Base-by-base conservation (phyloP, 495 filamentous ascomycete species). In the Talaromyces trachyspermus region DNA sequence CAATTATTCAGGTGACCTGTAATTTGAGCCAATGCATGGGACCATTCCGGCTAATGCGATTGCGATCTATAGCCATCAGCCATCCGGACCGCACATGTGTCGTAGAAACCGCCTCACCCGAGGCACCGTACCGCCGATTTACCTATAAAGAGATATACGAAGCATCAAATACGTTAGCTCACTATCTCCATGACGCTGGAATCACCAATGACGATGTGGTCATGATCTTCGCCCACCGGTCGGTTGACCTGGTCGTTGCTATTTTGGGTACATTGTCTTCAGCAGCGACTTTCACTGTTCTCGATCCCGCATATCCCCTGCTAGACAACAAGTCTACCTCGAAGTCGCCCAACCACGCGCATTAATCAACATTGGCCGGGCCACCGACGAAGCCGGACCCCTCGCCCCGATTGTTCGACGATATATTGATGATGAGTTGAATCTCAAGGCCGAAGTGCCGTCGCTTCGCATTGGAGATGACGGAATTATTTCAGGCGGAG, bases 281-380 rank as follows among this genome's bases (percentile, higher is more conserved):
- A 25, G 69, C 69, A 50, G 70, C 69, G 15, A 70, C 65, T 6
- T 64, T 73, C 54, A 65, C 61, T 10, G 88, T 96, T 30, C 80
- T 96, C 37, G 90, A 96, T 54, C 90, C 90, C 2, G 76, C 80
- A 12, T 96, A 98, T 59, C 92, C 92, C 84, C 87, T 1, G 85
- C 85, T 37, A 69, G 92, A 38, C 92, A 98, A 60, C 84, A 85
- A 53, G 86, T 95, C 56, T 95, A 92, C 55, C 78, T 97, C 25
- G 87, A 95, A 52, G 90, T 96, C 20, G 85, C 91, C 25, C 76
- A 81, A 49, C 91, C 91, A 8, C 72, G 81, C 32, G 86, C 85
- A 17, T 68, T 95, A 46, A 79, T 96, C 29, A 75, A 81, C 25
- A 94, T 97, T 53, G 80, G 81, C 40, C 85, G 85, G 49, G 89